Base-by-base conservation (phyloP, 495 filamentous ascomycete genomes). In the Aspergillus ellipticus region DNA sequence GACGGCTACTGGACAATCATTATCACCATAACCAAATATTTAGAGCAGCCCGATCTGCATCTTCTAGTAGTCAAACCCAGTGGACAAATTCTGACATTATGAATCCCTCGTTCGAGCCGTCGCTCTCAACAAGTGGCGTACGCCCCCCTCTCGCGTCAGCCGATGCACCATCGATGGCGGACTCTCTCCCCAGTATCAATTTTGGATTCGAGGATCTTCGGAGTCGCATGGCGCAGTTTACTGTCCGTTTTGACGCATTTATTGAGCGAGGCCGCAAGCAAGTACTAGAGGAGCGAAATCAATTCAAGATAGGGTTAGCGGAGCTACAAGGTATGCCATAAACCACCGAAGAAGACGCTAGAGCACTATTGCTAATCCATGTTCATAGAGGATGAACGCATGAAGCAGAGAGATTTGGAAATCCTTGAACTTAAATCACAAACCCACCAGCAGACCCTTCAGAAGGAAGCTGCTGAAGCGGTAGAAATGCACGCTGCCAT, bases 201-300 rank as follows among this genome's bases (percentile, higher is more conserved):
- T 97, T 97, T 70, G 91, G 90, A 54, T 97, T 97, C 72, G 93
- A 97, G 55, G 92, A 96, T 57, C 77, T 98, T 56, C 92, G 92
- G 71, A 90, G 90, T 59, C 86, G 90, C 72, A 97, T 98, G 93
- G 84, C 88, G 24, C 87, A 88, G 49, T 98, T 98, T 70, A 97
- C 90, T 0, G 83, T 84, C 9, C 88, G 82, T 54, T 98, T 98
- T 61, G 94, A 97, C 65, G 85, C 85, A 6, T 97, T 97, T 65
- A 97, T 98, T 61, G 92, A 96, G 58, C 83, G 87, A 53, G 90
- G 92, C 3, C 83, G 92, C 16, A 94, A 92, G 72, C 85, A 87
- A 47, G 89, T 97, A 6, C 72, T 96, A 13, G 91, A 96, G 55
- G 93, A 98, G 69, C 81, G 90, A 60, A 97, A 97, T 68, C 86